Conservation (phyloP, 768 basidiomycete genomes). For the Ephemerocybe angulata region DNA sequence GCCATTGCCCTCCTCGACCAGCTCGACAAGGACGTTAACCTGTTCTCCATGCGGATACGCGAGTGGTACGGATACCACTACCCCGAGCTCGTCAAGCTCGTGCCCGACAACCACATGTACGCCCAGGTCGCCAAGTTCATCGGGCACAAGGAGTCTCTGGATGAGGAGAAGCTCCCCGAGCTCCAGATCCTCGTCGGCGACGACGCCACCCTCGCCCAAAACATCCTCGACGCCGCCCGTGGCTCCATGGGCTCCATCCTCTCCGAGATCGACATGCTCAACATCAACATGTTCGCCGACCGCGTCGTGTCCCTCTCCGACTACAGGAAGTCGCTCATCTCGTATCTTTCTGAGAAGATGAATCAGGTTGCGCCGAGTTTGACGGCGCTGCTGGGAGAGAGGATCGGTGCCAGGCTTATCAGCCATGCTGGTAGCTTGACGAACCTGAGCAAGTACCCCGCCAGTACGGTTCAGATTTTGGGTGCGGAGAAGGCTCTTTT, state of each 20-base stretch:
- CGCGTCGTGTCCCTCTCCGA: constrained; percentile 90
- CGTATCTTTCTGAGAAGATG: constrained; percentile 95
- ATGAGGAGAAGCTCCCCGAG: constrained; percentile 76
- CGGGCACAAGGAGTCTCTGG: constrained; percentile 80
- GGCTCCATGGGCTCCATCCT: constrained; percentile 94
- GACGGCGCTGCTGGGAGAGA: constrained; percentile 86
- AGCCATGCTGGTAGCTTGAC: constrained; percentile 96
- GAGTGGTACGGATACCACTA: constrained; percentile 99
- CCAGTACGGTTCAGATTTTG: constrained; percentile 95
- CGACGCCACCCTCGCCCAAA: constrained; percentile 82
- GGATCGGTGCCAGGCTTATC: constrained; percentile 89
- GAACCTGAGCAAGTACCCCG: constrained; percentile 97
- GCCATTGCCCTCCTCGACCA: constrained; percentile 98
- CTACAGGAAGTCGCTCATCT: constrained; percentile 86
- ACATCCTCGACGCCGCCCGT: constrained; percentile 90
- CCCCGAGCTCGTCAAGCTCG: constrained; percentile 91
- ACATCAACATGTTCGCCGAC: constrained; percentile 87
- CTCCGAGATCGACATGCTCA: constrained; percentile 90
- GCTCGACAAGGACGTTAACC: constrained; percentile 98
- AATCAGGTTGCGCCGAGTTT: constrained; percentile 92
- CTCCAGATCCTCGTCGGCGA: constrained; percentile 79
- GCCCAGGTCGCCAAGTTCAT: constrained; percentile 83
- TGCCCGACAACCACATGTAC: constrained; percentile 93
- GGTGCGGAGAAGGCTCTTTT: constrained; percentile 98
- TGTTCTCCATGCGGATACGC: constrained; percentile 95